Conservation (phyloP, 305 asterid species). For the Fraxinus floribunda region DNA sequence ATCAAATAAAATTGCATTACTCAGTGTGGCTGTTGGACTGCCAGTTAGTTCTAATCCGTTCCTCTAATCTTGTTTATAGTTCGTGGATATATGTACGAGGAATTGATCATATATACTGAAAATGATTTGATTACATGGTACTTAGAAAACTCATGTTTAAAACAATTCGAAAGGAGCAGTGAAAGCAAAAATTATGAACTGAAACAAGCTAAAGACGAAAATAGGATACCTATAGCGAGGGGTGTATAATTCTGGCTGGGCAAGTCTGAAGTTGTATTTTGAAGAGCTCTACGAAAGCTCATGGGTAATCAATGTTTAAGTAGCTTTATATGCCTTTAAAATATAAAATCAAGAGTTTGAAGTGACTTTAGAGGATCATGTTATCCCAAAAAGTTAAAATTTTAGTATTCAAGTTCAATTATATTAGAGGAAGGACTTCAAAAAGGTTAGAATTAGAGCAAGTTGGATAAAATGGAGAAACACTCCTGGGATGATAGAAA, state of each 20-base stretch:
- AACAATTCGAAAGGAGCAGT: not conserved
- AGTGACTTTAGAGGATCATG: not conserved
- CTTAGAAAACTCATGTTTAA: not conserved
- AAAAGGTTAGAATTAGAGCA: not conserved
- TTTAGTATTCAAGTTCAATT: not conserved
- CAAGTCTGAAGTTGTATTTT: not conserved
- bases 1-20: conserved; percentile 68
- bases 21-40: conserved; percentile 93
- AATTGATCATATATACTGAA: not conserved
- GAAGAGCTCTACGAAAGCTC: not conserved
- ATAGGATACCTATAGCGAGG: not conserved
- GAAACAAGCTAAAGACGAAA: not conserved
- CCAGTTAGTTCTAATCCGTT: conserved; percentile 59
- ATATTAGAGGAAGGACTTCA: not conserved
- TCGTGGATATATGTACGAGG: not conserved
- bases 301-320: not conserved
- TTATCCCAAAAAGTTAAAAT: not conserved
- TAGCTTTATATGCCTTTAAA: not conserved
- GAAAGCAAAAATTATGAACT: not conserved
- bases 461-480: not conserved
- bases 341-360: not conserved
- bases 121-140: not conserved
- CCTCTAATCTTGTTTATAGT: not conserved
- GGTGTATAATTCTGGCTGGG: not conserved
- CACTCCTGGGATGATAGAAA: not conserved